These are phyloP conservation scores for Trichoderma orchidacearum DNA, from an alignment of 495 filamentous ascomycete species.

Conservation along the genomic window DNA sequence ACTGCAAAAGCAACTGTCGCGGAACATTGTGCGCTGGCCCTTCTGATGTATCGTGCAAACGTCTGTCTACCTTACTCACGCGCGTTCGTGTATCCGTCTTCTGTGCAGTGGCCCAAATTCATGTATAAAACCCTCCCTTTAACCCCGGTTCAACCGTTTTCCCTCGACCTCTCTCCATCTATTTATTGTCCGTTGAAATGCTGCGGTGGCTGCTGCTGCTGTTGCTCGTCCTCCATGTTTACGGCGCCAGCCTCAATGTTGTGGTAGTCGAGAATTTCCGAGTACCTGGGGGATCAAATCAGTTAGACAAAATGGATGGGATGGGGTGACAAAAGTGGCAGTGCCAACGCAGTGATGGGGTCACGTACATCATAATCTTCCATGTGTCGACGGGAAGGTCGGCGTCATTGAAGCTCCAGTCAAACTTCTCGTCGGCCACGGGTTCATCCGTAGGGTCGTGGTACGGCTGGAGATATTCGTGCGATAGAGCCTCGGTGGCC, in stretches of 20 bases:
- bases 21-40: not conserved
- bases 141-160: not conserved
- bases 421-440: slow-evolving; percentile 91
- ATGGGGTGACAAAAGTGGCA: not conserved
- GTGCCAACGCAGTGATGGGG: too few relatives aligned
- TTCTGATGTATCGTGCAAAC: not conserved
- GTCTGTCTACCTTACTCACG: not conserved
- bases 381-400: slow-evolving; percentile 98
- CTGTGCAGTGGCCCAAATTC: not conserved
- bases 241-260: slow-evolving; percentile 57
- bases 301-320: not conserved
- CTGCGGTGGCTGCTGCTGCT: slow-evolving; percentile 2
- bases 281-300: slow-evolving; percentile 55
- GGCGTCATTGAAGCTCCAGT: slow-evolving; percentile 99
- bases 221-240: slow-evolving; percentile 16
- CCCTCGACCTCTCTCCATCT: not conserved
- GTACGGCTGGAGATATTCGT: slow-evolving; percentile 91
- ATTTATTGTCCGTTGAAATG: slow-evolving; percentile 27
- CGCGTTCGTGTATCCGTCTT: not conserved
- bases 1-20: not conserved
- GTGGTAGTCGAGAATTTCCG: slow-evolving; percentile 97
- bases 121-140: not conserved
- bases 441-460: slow-evolving; percentile 96
- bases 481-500: slow-evolving; percentile 69
- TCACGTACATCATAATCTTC: slow-evolving; percentile 99